Base-by-base conservation (phyloP, 1,284 basidiomycete species). In the Ustilago sp. region DNA sequence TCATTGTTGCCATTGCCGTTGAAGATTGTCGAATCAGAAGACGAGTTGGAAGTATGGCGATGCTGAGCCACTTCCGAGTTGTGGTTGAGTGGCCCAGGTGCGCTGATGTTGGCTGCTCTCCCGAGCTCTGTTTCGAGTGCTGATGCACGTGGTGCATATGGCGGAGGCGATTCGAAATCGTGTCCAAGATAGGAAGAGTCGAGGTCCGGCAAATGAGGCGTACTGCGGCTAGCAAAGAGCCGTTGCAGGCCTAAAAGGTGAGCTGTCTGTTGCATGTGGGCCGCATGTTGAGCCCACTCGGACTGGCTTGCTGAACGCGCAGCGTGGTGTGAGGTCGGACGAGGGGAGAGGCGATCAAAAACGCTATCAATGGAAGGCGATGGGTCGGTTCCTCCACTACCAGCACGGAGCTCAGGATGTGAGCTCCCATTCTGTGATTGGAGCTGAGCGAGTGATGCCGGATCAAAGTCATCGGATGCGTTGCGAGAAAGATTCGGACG, bases 281-380 rank as follows among this genome's bases (percentile, higher is more conserved):
- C 74, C 12, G 74, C 74, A 55, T 71, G 73, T 28, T 75, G 73
- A 31, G 68, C 68, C 73, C 73, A 54, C 65, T 15, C 79, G 95
- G 95, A 98, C 95, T 61, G 96, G 94, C 34, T 94, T 94, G 19
- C 88, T 98, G 59, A 94, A 94, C 55, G 96, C 97, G 80, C 94
- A 97, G 59, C 94, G 95, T 83, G 94, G 95, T 83, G 94, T 93
- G 71, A 93, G 94, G 83, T 94, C 93, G 72, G 93, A 95, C 82
- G 97, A 97, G 85, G 95, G 95, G 0, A 95, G 97, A 86, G 95
- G 94, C 3, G 89, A 98, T 50, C 91, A 94, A 32, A 94, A 54
- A 98, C 59, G n/a, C 59, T 38, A 34, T 74, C 63, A 19, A 65
- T 45, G 17, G 63, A 59, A 17, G 67, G 63, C 2, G 63, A 74